Evolutionary conservation across 257 asterid genomes (phyloP), one percentile per base, ranked within the genome.

Genomic region (Gentiana macrophylla): DNA sequence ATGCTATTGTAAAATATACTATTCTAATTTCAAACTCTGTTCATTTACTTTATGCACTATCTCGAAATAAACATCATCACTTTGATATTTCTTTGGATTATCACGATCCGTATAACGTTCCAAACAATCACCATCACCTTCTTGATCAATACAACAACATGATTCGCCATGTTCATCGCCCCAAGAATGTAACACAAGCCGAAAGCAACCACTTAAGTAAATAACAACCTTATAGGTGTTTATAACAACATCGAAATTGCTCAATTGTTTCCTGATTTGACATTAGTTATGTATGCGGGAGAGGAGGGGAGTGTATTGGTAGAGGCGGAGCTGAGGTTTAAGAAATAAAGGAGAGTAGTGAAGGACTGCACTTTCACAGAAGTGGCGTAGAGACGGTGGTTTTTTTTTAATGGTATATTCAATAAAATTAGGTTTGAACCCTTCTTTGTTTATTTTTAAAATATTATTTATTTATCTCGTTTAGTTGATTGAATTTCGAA

Each of bases 161-260:
- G 9, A 5, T 41, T 41, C 9, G 8, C 6, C 80, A 64, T 63
- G 55, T 52, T 46, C n/a, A 77, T 46, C 33, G 57, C 63, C 94
- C 86, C n/a, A n/a, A 84, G 6, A 67, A 3, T 82, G 63, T 2
- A 84, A 67, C 24, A 84, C 38, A 47, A 73, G 66, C 53, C 80
- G 75, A 84, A 75, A 8, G 76, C 60, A 45, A 77, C 81, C 1
- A 34, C 7, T 44, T 44, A 62, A 82, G 2, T 79, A 52, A 32
- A 79, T 49, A 0, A 72, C 37, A 3, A 81, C 4, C 6, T 62
- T 79, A 2, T 75, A 73, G 0, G 78, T 15, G 78, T 15, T 15
- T 15, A 15, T 46, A 3, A 50, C 52, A 0, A 58, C 47, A 54
- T 83, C 93, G 0, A 35, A 63, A 32, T 65, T 73, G 4, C 49